Percentiles rank a stretch among this genome's conserved stretches.
Evolutionary conservation across 1,139 yeast species (phyloP).

Genomic region (Geotrichum candidum): DNA sequence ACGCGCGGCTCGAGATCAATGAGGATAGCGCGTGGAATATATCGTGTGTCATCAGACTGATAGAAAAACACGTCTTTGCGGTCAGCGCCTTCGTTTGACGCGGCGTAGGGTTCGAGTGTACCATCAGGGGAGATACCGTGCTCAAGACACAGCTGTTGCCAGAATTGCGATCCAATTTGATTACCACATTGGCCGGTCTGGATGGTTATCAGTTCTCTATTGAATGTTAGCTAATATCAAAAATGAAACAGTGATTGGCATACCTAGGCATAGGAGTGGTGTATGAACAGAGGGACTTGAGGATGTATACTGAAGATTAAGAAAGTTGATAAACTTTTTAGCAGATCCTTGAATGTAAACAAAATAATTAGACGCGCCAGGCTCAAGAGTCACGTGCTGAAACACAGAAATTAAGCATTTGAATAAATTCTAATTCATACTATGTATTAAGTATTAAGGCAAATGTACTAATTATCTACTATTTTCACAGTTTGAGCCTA

Average conservation of each 20-base stretch:
- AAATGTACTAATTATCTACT: no score
- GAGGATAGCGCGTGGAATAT: conserved; percentile 80
- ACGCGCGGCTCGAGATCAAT: conserved; percentile 92
- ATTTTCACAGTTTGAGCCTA: neutral
- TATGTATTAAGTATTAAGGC: neutral
- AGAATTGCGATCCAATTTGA: conserved; percentile 88
- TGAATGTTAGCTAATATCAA: neutral
- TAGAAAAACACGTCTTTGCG: conserved; percentile 82
- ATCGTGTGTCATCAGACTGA: conserved; percentile 65
- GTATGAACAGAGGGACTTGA: neutral
- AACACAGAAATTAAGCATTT: no score
- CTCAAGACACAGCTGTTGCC: conserved; percentile 84
- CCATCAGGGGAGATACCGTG: conserved; percentile 86
- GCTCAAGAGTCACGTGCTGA: no score
- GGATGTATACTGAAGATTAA: neutral
- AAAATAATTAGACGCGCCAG: no score
- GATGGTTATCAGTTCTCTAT: conserved; percentile 52
- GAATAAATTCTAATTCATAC: no score
- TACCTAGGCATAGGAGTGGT: conserved; percentile 12
- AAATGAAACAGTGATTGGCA: neutral
- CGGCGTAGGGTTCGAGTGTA: conserved; percentile 35
- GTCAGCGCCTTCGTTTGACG: conserved; percentile 45
- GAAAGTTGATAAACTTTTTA: neutral
- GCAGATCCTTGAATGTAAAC: neutral
- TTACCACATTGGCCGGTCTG: conserved; percentile 93